Evolutionary conservation across 1,284 basidiomycete species (phyloP).

Genomic region (Veloporphyrellus conicus): DNA sequence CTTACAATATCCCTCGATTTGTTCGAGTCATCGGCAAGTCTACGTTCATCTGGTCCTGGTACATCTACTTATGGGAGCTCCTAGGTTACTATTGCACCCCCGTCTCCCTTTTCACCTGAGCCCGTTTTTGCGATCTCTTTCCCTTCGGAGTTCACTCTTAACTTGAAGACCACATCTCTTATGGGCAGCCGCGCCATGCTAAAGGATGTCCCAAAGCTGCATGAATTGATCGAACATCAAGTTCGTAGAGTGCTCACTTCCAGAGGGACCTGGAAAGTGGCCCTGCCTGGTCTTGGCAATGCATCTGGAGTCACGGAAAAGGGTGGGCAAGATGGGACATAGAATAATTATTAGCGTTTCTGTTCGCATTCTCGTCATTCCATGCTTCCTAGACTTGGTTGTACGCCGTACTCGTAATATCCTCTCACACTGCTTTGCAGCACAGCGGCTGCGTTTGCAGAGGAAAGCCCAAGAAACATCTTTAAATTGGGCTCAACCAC

Average conservation of each 20-base stretch:
- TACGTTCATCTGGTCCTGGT: slow-evolving; percentile 3
- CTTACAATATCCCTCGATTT: slow-evolving; percentile 73
- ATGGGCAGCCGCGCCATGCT: slow-evolving; percentile 81
- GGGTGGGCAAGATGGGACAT: slow-evolving; percentile 22
- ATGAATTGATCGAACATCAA: slow-evolving; percentile 76
- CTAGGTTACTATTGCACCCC: slow-evolving; percentile 51
- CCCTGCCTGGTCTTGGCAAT: slow-evolving; percentile 59
- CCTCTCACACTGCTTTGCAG: too few relatives aligned
- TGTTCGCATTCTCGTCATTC: background rate
- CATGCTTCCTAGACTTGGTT: too few relatives aligned
- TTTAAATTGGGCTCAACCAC: too few relatives aligned
- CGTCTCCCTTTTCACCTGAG: slow-evolving; percentile 44
- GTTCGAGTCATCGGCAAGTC: slow-evolving; percentile 63
- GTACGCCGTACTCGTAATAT: background rate
- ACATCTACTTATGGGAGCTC: slow-evolving; percentile 5
- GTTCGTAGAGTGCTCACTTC: slow-evolving; percentile 55
- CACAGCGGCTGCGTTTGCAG: too few relatives aligned
- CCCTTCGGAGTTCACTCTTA: slow-evolving; percentile 61
- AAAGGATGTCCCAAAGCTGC: slow-evolving; percentile 78
- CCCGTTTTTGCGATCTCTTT: slow-evolving; percentile 58
- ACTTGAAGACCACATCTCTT: slow-evolving; percentile 69
- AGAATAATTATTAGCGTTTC: slow-evolving; percentile 4
- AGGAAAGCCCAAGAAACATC: too few relatives aligned
- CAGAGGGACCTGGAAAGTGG: slow-evolving; percentile 65
- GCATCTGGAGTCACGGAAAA: slow-evolving; percentile 42